phyloP scores from a whole-genome alignment of 306 rosid species.

The Myrica gale region DNA sequence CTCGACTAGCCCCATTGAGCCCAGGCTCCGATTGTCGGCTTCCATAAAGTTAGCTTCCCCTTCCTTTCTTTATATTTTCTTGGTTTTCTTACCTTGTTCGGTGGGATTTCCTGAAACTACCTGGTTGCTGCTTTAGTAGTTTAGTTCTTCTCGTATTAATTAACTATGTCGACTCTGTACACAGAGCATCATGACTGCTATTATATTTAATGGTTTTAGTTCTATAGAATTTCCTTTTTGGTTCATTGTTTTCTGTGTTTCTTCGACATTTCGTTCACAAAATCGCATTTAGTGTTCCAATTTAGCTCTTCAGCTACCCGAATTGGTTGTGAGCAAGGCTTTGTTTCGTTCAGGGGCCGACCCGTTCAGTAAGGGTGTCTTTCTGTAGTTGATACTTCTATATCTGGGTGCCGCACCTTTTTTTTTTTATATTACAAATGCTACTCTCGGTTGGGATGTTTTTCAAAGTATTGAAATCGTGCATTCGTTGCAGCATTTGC shows the following conservation, averaged over 20 bases:
- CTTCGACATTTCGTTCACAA: background rate
- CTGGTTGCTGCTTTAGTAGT: background rate
- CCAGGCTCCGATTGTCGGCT: slow-evolving; percentile 65
- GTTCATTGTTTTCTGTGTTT: background rate
- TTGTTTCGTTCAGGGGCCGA: background rate
- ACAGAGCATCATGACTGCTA: background rate
- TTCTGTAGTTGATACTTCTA: background rate
- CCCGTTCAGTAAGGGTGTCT: background rate
- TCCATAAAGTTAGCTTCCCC: slow-evolving; percentile 43
- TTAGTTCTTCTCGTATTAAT: background rate
- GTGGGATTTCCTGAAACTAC: background rate
- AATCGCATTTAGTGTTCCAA: background rate
- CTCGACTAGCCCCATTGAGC: slow-evolving; percentile 59
- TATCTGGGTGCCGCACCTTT: background rate
- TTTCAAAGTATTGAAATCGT: background rate
- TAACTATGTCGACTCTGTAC: background rate
- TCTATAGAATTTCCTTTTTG: background rate
- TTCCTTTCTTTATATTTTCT: background rate
- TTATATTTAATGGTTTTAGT: background rate
- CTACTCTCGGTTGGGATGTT: background rate
- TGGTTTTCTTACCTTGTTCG: slow-evolving; percentile 5
- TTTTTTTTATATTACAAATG: background rate
- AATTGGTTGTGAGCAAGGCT: background rate
- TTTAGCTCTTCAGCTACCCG: background rate
- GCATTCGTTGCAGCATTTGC: background rate